Evolutionary conservation across 352 stramenopile genomes (phyloP), one percentile per base, ranked within the genome.

Genomic region (Phytopythium sindhum): DNA sequence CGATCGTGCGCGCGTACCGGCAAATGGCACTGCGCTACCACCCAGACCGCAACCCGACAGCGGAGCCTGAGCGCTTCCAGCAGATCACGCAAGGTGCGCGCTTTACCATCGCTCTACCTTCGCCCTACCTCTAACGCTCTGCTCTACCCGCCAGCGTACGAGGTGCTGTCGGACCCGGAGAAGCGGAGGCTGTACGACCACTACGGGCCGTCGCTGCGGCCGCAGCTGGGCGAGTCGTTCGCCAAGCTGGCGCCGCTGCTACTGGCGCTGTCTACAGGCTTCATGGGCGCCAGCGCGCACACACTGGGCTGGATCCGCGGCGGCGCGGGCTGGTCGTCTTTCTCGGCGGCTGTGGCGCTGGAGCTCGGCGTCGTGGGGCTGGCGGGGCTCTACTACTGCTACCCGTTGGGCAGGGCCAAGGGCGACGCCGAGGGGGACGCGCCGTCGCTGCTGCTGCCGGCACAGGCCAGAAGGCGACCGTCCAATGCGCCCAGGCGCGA

Each of bases 1-100:
- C 96, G 52, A 98, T 99, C 58, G 97, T 98, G 68, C 89, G 92
- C 54, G 92, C 96, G 6, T 99, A 99, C 72, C 96, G 97, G 55
- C 84, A 84, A 52, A 79, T 98, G 60, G 91, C 88, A 63, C 81
- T 98, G 35, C 90, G 97, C 74, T 90, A 97, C n/a, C 96, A 99
- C 62, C 97, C 97, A 3, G 97, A 99, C 76, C 98, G 98, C 78
- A 98, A 98, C 73, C 91, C 86, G 15, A 86, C 84, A 45, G 89
- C 86, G 2, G 77, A 90, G 47, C 84, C 88, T 0, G 84, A 97
- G 67, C 80, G 97, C 57, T 99, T 99, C 71, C 84, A 92, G 64
- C 69, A 78, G 4, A 88, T 92, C 47, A 87, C 73, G 11, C 71
- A 90, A 71, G 78, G 75, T 80, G 23, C 19, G 61, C 9, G 4